Evolutionary conservation across 2,329 filamentous ascomycete species (phyloP), one percentile per base, ranked within the genome.

Genomic region (Penicillium aurantiogriseum): DNA sequence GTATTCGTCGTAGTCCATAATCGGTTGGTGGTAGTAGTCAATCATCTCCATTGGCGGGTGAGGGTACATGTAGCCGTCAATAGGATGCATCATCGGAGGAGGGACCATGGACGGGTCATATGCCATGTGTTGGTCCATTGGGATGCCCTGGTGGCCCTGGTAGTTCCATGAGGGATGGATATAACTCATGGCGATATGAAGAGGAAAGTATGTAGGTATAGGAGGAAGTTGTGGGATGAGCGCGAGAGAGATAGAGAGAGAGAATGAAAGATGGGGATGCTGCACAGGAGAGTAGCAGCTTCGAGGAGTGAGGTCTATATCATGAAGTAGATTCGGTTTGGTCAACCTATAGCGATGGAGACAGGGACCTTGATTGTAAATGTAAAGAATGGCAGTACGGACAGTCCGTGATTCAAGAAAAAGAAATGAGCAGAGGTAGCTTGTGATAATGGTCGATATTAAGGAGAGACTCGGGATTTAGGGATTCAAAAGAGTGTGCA

Each of bases 1-100:
- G 58, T 75, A 75, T 66, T 80, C 79, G 42, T 80, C 78, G 56
- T 76, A 77, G 55, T 80, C 76, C 69, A 75, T 70, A 55, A 73
- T 71, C 39, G 74, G 69, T 53, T 75, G 71, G 56, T 71, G 70
- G 49, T 76, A 76, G 60, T 75, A 77, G 51, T 79, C 76, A 40
- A 76, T 67, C 68, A 74, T 74, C 36, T 79, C 76, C 63, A 73
- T 73, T n/a, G 71, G 68, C n/a, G 70, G 67, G 53, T 74, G 73
- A 35, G 69, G 63, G 56, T 74, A 71, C 36, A 76, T 61, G 57
- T 76, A 76, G 48, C 72, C 71, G 52, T 76, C 72, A 54, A 74
- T 72, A 35, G 72, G 67, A 58, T 71, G 72, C 60, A 71, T 69
- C 71, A 77, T 74, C 27, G 74, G 63, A 1, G 71, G 71, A 47